Conservation (phyloP, 495 filamentous ascomycete genomes). For the Extremus antarcticus region DNA sequence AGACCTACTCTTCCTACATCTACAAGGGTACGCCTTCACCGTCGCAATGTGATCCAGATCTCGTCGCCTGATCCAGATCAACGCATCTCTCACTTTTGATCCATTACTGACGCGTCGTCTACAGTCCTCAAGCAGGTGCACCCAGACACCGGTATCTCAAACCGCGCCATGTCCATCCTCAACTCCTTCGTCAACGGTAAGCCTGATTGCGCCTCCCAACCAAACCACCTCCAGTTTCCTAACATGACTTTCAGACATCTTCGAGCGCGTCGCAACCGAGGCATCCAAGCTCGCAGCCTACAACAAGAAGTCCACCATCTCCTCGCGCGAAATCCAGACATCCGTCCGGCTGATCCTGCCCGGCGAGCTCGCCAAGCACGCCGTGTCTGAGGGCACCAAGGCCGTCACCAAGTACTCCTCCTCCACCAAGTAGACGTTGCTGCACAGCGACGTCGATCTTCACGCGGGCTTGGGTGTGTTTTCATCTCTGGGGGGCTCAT, state of each 20-base stretch:
- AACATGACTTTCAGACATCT: conserved; percentile 64
- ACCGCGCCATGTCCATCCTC: conserved; percentile 98
- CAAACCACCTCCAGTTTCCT: conserved; percentile 7
- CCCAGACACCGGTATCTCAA: conserved; percentile 99
- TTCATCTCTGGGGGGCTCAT: conserved; percentile 20
- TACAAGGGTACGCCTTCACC: conserved; percentile 76
- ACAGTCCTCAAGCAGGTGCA: conserved; percentile 98
- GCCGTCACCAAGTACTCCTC: conserved; percentile 99
- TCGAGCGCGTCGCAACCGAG: conserved; percentile 98
- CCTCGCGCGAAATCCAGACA: conserved; percentile 97
- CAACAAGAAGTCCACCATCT: conserved; percentile 99
- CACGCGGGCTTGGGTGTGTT: background rate
- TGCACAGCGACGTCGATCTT: background rate
- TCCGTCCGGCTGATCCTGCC: conserved; percentile 96
- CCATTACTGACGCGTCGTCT: conserved; percentile 34
- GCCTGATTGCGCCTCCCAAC: conserved; percentile 23
- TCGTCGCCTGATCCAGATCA: conserved; percentile 1
- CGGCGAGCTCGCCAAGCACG: conserved; percentile 97
- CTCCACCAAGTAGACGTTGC: conserved; percentile 76
- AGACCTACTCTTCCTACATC: conserved; percentile 99
- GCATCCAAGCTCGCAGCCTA: conserved; percentile 98
- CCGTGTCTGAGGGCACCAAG: conserved; percentile 99
- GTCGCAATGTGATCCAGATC: conserved; percentile 7
- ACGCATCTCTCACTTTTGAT: conserved; percentile 11
- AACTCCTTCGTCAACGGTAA: conserved; percentile 99